A percentile compares a stretch with the other conserved stretches of the same genome.
Evolutionary conservation across 495 filamentous ascomycete species (phyloP).

Genomic region (Baudoinia panamericana): DNA sequence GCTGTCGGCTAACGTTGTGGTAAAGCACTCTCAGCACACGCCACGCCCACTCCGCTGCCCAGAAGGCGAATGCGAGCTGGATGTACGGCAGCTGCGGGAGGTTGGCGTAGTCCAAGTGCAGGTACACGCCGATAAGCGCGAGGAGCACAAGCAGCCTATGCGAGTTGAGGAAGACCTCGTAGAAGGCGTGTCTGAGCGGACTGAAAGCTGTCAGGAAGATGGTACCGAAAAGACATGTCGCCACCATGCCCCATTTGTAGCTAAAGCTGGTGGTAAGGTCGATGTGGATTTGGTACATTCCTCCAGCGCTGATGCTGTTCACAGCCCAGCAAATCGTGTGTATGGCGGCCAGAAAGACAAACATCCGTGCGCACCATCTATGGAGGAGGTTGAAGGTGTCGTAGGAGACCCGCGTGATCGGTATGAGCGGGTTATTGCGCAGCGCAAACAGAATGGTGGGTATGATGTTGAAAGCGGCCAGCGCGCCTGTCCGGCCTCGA

Average conservation of each 20-base stretch:
- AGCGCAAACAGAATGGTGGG: constrained; percentile 77
- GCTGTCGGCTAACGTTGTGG: constrained; percentile 24
- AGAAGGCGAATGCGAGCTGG: constrained; percentile 25
- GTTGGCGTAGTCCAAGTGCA: constrained; percentile 38
- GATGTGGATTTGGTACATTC: constrained; percentile 10
- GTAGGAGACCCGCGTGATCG: constrained; percentile 71
- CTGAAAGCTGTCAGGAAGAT: constrained; percentile 40
- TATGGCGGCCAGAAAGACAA: constrained; percentile 59
- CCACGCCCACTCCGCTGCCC: constrained; percentile 23
- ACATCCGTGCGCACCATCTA: constrained; percentile 86
- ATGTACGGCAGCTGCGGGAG: constrained; percentile 31
- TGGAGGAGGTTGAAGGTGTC: constrained; percentile 95
- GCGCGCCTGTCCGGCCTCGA: constrained; percentile 70
- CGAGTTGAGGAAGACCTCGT: constrained; percentile 44
- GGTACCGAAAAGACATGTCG: constrained; percentile 34
- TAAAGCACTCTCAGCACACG: constrained; percentile 24
- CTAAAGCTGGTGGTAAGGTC: constrained; percentile 17
- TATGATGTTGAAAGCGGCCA: constrained; percentile 83
- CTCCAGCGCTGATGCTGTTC: constrained; percentile 31
- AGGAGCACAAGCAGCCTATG: constrained; percentile 40
- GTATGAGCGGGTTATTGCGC: constrained; percentile 86
- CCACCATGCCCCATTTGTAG: constrained; percentile 30
- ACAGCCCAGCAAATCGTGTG: constrained; percentile 61
- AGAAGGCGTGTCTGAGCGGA: constrained; percentile 44
- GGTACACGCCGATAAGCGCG: constrained; percentile 40